phyloP scores from a whole-genome alignment of 257 asterid species.

The Ilex asprella region DNA sequence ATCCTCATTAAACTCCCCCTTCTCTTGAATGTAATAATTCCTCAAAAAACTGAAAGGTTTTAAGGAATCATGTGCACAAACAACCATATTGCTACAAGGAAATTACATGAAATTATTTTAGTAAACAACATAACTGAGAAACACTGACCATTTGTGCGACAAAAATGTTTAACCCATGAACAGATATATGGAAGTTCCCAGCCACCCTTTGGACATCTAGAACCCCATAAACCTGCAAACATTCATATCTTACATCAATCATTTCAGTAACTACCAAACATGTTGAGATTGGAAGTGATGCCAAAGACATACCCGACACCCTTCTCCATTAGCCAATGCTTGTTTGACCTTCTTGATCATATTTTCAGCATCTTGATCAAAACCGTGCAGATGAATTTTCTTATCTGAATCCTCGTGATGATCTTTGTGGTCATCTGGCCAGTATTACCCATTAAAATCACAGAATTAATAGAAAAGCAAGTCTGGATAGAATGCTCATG shows the following conservation, averaged over 20 bases:
- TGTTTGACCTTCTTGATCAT: constrained; percentile 82
- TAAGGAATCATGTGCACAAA: too few species aligned
- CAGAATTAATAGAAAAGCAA: constrained; percentile 3
- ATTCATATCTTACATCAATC: background rate
- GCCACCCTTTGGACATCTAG: constrained; percentile 99
- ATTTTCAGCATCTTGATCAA: constrained; percentile 79
- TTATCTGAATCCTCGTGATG: constrained; percentile 57
- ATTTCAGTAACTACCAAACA: background rate
- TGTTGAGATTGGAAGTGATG: background rate
- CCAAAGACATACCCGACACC: constrained; percentile 69
- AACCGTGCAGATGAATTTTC: constrained; percentile 53
- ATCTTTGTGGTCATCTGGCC: constrained; percentile 70
- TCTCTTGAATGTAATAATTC: too few species aligned
- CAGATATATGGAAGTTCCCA: constrained; percentile 96
- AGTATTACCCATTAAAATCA: constrained; percentile 12
- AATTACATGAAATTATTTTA: background rate
- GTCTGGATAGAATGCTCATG: constrained; percentile 6
- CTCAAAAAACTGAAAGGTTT: too few species aligned
- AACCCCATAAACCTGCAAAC: constrained; percentile 77
- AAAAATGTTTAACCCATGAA: constrained; percentile 84
- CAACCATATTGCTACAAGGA: too few species aligned
- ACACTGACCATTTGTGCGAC: constrained; percentile 86
- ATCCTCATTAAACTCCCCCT: too few species aligned
- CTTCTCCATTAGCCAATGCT: constrained; percentile 79
- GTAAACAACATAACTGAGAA: constrained; percentile 11